Base-by-base conservation (phyloP, 139 green algal species). In the Coccomyxa sp. region DNA sequence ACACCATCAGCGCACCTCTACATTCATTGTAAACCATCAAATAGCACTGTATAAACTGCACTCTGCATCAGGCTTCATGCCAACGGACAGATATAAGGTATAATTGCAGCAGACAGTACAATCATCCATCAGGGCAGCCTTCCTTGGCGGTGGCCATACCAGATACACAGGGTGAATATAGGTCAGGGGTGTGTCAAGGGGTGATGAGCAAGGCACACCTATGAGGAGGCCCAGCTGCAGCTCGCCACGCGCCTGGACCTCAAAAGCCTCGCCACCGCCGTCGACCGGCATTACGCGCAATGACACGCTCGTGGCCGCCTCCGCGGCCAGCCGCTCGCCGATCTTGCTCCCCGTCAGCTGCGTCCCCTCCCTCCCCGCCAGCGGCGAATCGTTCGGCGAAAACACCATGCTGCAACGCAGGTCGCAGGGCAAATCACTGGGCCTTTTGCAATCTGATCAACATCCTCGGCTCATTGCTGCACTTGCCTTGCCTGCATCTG, bases 181-280 rank as follows among this genome's bases (percentile, higher is more conserved):
- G 38, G 63, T 71, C 63, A 71, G 9, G 38, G 7, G 63, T 71
- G 1, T 28, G 63, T 71, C 18, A 71, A n/a, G 21, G 63, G 18
- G 21, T 71, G 18, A 71, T 1, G 60, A 25, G 1, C 71, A 9
- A 32, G 28, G 31, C 82, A 0, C 80, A 88, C 87, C 87, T 81
- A 98, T 95, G 76, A 98, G 87, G 76, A 96, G 90, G 4, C 93
- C 95, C 83, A 98, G 93, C 90, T 98, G 95, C 85, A 98, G 90
- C 92, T 98, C 95, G 0, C 95, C 95, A 18, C 95, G 91, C 10
- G 93, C 95, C 82, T 93, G 90, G 66, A 98, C 94, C 84, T 96
- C 90, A 86, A 95, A 96, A 4, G 87, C 77, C 76, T 91, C 87
- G 10, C 86, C 84, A 63, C 86, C 82, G 28, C 83, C 89, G 57